Conservation (phyloP, 768 basidiomycete genomes). For the Pisolithus sp. region DNA sequence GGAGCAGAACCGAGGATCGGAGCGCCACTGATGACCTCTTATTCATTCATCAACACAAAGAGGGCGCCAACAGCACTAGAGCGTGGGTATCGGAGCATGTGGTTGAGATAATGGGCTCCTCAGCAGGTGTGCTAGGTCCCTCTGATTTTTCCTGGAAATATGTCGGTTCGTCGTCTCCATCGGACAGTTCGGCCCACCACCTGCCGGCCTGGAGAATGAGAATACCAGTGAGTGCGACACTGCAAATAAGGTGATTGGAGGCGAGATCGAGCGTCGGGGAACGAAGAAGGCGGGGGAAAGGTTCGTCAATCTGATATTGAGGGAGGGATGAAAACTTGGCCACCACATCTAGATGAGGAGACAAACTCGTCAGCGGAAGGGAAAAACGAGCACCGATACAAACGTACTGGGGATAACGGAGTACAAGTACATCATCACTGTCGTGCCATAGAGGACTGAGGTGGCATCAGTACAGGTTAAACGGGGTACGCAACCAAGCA, state of each 20-base stretch:
- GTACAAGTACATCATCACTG: conserved; percentile 65
- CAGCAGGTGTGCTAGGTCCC: conserved; percentile 5
- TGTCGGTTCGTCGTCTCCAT: conserved; percentile 45
- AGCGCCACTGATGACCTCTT: neutral
- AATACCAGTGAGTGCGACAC: conserved; percentile 84
- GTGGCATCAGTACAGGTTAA: conserved; percentile 1
- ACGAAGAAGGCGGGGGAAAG: conserved; percentile 59
- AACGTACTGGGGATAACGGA: conserved; percentile 75
- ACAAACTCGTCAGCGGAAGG: conserved; percentile 2
- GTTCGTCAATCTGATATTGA: conserved; percentile 41
- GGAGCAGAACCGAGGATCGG: neutral
- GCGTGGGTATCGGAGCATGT: conserved; percentile 3
- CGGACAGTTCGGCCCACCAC: conserved; percentile 77
- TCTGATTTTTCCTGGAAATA: conserved; percentile 26
- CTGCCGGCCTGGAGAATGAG: conserved; percentile 77
- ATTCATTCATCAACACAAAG: neutral
- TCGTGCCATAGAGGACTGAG: conserved; percentile 69
- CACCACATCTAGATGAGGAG: conserved; percentile 40
- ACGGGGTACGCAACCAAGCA: neutral
- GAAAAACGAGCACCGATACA: neutral
- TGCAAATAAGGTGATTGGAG: conserved; percentile 78
- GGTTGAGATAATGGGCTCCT: conserved; percentile 2
- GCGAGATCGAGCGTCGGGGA: conserved; percentile 70
- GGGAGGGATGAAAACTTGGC: conserved; percentile 57
- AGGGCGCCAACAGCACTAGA: neutral